phyloP scores from a whole-genome alignment of 192 early-diverging fungal species.

The Coemansia sp. region DNA sequence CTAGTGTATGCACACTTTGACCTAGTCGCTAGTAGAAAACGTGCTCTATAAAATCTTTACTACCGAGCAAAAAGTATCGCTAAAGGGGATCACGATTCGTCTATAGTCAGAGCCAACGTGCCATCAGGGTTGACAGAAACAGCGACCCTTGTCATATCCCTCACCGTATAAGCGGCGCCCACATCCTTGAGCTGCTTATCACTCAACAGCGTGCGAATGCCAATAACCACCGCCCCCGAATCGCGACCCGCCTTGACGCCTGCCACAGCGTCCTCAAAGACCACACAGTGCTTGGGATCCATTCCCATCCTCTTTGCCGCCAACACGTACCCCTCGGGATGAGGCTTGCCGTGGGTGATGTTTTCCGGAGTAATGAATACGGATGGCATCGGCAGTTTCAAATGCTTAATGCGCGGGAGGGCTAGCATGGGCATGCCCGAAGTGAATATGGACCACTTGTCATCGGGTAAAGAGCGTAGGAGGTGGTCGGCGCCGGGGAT shows the following conservation, averaged over 20 bases:
- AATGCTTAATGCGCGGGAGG: conserved; percentile 19
- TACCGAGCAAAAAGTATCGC: not conserved
- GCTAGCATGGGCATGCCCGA: conserved; percentile 36
- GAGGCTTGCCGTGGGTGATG: conserved; percentile 24
- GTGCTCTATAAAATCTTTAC: not conserved
- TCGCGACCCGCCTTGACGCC: conserved; percentile 13
- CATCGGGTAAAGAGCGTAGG: not conserved
- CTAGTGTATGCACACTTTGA: too few relatives aligned
- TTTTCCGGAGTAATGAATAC: conserved; percentile 33
- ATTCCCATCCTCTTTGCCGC: conserved; percentile 17
- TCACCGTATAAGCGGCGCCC: conserved; percentile 24
- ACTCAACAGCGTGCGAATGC: conserved; percentile 15
- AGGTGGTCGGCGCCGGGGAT: conserved; percentile 22
- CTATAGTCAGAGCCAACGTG: conserved; percentile 9
- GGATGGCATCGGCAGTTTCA: conserved; percentile 12
- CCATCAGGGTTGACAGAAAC: not conserved
- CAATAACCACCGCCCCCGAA: conserved; percentile 20
- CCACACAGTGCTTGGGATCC: conserved; percentile 15
- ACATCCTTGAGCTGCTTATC: conserved; percentile 19
- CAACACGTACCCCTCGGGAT: conserved; percentile 30
- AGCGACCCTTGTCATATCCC: conserved; percentile 31
- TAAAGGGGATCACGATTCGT: conserved; percentile 7
- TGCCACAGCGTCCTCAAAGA: conserved; percentile 41
- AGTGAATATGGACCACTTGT: conserved; percentile 31
- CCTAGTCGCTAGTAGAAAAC: not conserved